A percentile compares a stretch with the other conserved stretches of the same genome.
Conservation (phyloP, 805 yeast species). For the Candida andamanensis region DNA sequence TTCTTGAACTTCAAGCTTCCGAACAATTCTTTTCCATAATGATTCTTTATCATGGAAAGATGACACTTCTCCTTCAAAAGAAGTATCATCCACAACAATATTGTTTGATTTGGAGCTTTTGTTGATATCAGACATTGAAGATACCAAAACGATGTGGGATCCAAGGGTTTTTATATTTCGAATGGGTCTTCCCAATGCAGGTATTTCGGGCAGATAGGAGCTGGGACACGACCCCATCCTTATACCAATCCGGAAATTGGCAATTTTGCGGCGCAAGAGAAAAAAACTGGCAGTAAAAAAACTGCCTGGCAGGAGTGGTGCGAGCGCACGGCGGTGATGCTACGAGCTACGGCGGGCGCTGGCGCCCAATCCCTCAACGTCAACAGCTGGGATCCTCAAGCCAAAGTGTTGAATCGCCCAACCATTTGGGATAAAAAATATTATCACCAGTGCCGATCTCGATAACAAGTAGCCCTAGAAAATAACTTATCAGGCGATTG, state of each 20-base stretch:
- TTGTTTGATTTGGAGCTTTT: background rate
- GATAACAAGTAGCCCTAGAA: background rate
- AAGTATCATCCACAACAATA: conserved; percentile 6
- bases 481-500: background rate
- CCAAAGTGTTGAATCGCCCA: background rate
- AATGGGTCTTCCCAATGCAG: background rate
- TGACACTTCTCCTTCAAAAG: conserved; percentile 9
- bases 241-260: background rate
- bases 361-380: background rate
- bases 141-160: background rate
- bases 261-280: background rate
- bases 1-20: conserved; percentile 26
- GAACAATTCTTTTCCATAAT: conserved; percentile 10
- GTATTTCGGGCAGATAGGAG: background rate
- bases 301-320: too few species aligned
- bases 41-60: conserved; percentile 8
- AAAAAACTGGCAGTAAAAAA: background rate
- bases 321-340: too few species aligned
- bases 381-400: background rate
- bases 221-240: background rate
- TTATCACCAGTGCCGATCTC: background rate
- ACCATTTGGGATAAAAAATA: background rate
- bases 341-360: too few species aligned
- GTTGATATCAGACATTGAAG: too few species aligned
- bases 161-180: background rate